Base-by-base conservation (phyloP, 192 early-diverging fungal species). In the Backusella mclennaniae region DNA sequence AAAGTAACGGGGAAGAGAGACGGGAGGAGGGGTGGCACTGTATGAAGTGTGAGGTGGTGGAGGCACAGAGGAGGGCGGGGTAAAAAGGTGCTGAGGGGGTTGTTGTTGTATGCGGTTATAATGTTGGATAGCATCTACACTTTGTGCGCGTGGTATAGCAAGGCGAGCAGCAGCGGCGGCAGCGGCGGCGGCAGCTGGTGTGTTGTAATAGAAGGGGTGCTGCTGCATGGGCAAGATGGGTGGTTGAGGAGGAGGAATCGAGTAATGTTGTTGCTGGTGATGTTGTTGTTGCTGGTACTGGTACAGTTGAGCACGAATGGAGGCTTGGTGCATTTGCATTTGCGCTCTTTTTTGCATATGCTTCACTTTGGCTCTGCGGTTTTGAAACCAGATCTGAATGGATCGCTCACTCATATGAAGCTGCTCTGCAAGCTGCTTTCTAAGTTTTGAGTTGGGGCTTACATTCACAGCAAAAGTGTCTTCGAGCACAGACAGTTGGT, bases 361-460 rank as follows among this genome's bases (percentile, higher is more conserved):
- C 85, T 92, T 93, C 38, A 91, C 81, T 74, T 94, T 94, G 39
- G 92, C 92, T 38, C 93, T 80, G 67, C 90, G 78, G 82, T 94
- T 94, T 77, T 94, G 93, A 80, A 94, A 94, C 93, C 93, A 94
- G 52, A 94, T 91, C 75, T 94, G 93, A 67, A 94, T 87, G 39
- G 90, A 84, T 44, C 93, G 86, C 53, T 87, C 83, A 19, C 86
- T 86, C 86, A 93, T 89, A 68, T 89, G 59, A 4, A 73, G 35
- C 42, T 77, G 82, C 76, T 92, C 88, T 63, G 89, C 90, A 19
- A 94, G 80, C 9, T 85, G 85, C 67, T 92, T 86, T 8, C 93
- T 84, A 26, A 88, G 79, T 66, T 90, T 88, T 39, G 87, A 82
- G 75, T 87, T 87, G 35, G 93, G 93, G 36, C 89, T 90, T 35